phyloP scores from a whole-genome alignment of 345 rosid genomes.

The Hirschfeldia incana region DNA sequence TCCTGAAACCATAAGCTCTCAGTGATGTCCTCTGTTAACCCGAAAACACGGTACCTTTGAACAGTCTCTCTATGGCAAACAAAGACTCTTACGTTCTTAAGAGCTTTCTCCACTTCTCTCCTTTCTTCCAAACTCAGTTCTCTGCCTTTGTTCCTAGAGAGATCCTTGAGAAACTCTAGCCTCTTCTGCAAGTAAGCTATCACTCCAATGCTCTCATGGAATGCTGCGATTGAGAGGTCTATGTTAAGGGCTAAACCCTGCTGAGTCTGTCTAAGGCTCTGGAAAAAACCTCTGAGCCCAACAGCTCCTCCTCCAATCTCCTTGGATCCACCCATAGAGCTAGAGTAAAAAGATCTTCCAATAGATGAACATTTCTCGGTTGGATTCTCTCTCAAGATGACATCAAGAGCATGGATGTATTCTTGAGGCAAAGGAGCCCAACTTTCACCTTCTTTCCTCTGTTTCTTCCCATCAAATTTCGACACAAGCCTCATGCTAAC shows the following conservation, averaged over 20 bases:
- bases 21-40: slow-evolving; percentile 74
- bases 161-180: slow-evolving; percentile 73
- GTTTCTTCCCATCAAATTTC: slow-evolving; percentile 71
- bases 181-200: slow-evolving; percentile 86
- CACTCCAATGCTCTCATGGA: slow-evolving; percentile 91
- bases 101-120: slow-evolving; percentile 82
- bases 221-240: slow-evolving; percentile 86
- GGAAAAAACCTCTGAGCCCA: slow-evolving; percentile 92
- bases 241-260: slow-evolving; percentile 94
- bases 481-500: slow-evolving; percentile 79
- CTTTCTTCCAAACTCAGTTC: slow-evolving; percentile 65
- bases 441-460: slow-evolving; percentile 63
- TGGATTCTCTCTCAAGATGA: slow-evolving; percentile 82
- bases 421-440: slow-evolving; percentile 89
- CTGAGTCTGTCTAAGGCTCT: slow-evolving; percentile 89
- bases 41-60: slow-evolving; percentile 81
- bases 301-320: slow-evolving; percentile 94
- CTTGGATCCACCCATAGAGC: slow-evolving; percentile 70
- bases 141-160: slow-evolving; percentile 69
- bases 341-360: slow-evolving; percentile 83
- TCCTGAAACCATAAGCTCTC: slow-evolving; percentile 78
- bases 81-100: slow-evolving; percentile 78
- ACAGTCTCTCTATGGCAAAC: slow-evolving; percentile 95
- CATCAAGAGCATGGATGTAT: slow-evolving; percentile 91
- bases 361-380: slow-evolving; percentile 69